These are phyloP conservation scores for Ichthyophthirius multifiliis DNA, from an alignment of 169 alveolate genomes.

Conservation along the genomic window DNA sequence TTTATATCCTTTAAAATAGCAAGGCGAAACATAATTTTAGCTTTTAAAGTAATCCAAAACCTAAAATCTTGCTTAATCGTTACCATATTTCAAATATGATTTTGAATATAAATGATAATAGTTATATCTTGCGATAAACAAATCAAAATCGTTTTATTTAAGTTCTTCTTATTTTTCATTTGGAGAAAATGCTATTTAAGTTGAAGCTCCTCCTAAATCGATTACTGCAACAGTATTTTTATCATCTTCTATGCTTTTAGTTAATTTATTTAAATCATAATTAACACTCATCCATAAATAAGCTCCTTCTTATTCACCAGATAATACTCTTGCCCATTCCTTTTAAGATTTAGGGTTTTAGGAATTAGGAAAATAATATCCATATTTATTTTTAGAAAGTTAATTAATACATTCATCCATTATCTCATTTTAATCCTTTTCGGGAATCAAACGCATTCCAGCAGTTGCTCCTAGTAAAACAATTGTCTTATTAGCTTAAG, in stretches of 20 bases:
- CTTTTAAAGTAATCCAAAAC: too few species aligned
- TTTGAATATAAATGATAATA: slow-evolving; percentile 2
- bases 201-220: slow-evolving; percentile 30
- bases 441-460: slow-evolving; percentile 25
- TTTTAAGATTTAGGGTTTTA: too few species aligned
- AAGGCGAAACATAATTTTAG: too few species aligned
- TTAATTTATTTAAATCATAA: background rate
- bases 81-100: slow-evolving; percentile 33
- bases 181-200: slow-evolving; percentile 18
- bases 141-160: background rate
- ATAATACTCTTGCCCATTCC: slow-evolving; percentile 22
- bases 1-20: too few species aligned
- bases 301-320: slow-evolving; percentile 36
- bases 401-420: background rate
- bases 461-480: slow-evolving; percentile 41
- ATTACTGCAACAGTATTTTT: slow-evolving; percentile 7
- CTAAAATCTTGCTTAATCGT: background rate
- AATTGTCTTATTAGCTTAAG: slow-evolving; percentile 3
- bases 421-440: background rate
- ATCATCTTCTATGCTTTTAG: background rate
- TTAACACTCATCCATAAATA: slow-evolving; percentile 31
- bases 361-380: slow-evolving; percentile 7
- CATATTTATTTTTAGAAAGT: background rate
- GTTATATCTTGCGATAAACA: background rate
- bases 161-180: background rate